Base-by-base conservation (phyloP, 208 protist species). In the Wallacemonas rigidus region DNA sequence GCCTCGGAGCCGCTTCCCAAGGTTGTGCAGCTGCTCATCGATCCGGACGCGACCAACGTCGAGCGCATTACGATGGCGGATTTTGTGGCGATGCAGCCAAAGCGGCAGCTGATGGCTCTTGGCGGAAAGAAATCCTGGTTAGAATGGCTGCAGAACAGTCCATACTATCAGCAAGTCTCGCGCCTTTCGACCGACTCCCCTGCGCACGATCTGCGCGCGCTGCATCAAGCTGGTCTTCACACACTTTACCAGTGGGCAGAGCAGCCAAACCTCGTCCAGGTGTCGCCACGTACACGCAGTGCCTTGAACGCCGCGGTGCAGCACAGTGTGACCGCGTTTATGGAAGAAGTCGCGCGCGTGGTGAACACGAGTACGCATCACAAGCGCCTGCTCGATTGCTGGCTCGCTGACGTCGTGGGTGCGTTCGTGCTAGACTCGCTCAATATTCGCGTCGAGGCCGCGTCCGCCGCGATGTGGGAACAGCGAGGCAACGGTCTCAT, bases 191-290 rank as follows among this genome's bases (percentile, higher is more conserved):
- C 81, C 26, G 83, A 90, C 64, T 88, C 83, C 26, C 83, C 85
- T 5, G 77, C 78, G 54, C 79, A 89, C 55, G 90, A 95, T 71
- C 53, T 92, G 45, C 64, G 64, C 12, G 87, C 87, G 26, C 64
- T 95, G 75, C 82, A 85, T 55, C 77, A 89, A 58, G 90, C 88
- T 26, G 90, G 90, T 38, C 84, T 95, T n/a, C 68, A 77, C 40
- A 89, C 83, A 3, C 78, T 95, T 8, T 82, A 93, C 70, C 90
- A 95, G 75, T 95, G 90, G 88, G 72, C 86, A 1, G 90, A 92
- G 73, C 87, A 89, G 56, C 86, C 85, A 36, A 72, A 90, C 74
- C 71, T 92, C 14, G 88, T 95, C 60, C 77, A 79, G 62, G 88
- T 95, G n/a, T 91, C 86, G 11, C 80, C 84, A 2, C 82, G 70